phyloP scores from a whole-genome alignment of 495 filamentous ascomycete species.

The Clavariopsis aquatica region DNA sequence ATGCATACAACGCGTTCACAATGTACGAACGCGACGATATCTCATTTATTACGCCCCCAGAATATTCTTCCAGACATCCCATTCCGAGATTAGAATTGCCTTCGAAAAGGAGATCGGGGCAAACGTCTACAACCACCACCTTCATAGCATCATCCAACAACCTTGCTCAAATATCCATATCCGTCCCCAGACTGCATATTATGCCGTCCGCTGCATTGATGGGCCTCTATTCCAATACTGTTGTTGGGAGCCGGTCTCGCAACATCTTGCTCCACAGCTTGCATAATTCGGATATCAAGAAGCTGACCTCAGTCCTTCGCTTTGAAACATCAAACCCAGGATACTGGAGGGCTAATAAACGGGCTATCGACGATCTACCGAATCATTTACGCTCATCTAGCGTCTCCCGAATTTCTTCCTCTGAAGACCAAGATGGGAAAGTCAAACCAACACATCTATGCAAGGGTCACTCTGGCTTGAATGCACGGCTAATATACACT shows the following conservation, averaged over 20 bases:
- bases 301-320: conserved; percentile 10
- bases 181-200: neutral
- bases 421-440: neutral
- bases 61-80: neutral
- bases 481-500: neutral
- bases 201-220: conserved; percentile 8
- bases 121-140: too few species aligned
- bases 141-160: neutral
- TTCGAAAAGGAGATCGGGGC: too few species aligned
- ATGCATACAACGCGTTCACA: conserved; percentile 1
- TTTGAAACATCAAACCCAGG: neutral
- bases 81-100: too few species aligned
- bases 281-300: conserved; percentile 11
- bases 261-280: conserved; percentile 1
- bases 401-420: neutral
- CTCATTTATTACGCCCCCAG: neutral
- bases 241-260: conserved; percentile 2
- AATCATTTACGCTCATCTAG: conserved; percentile 7
- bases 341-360: conserved; percentile 7
- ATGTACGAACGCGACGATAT: neutral
- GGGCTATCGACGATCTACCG: conserved; percentile 9
- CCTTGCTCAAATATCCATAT: neutral
- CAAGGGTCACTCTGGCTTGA: conserved; percentile 13
- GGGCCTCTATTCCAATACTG: conserved; percentile 1
- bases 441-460: conserved; percentile 10